Evolutionary conservation across 139 green algal species (phyloP), one percentile per base, ranked within the genome.

Genomic region (Chlorella sp.): DNA sequence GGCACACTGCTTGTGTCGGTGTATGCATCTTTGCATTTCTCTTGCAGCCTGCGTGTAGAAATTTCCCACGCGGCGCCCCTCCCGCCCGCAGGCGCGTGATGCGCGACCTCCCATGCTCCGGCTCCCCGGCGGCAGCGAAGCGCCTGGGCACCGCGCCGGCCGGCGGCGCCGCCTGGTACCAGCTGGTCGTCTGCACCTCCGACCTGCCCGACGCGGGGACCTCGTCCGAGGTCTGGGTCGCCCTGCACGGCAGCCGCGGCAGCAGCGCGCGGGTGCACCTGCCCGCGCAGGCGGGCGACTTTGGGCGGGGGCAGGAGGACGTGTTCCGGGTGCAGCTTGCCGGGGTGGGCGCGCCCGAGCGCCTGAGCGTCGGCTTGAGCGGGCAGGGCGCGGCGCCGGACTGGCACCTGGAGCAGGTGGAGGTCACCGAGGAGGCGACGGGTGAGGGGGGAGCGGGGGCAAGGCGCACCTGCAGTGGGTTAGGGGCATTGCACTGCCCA

Each of bases 371-470:
- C 27, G 85, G 85, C 1, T 87, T 95, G 76, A 85, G 91, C 58
- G 73, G 74, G 62, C 79, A 19, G 1, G 81, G 77, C 0, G 17
- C 80, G 14, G 67, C 71, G 2, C 38, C 84, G 2, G 82, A 53
- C 25, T 95, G 90, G 89, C 82, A 92, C 56, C 72, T 91, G 71
- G 69, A 90, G 55, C 86, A 85, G 51, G 79, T 90, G 17, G 84
- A 92, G 67, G 83, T 95, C 45, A 77, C 77, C 48, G 77, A 87
- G 58, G 71, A 72, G 35, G 35, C 45, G 27, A 79, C 69, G 80
- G 84, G 86, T 90, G 46, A 55, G 81, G 53, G 14, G 23, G 19
- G 53, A 27, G 15, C 4, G 55, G 55, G 21, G 21, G 27, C 27
- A 3, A 33, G 3, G 25, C 55, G 25, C 55, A 61, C 27, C 14